Conservation (phyloP, 305 asterid genomes). For the Withania somnifera region DNA sequence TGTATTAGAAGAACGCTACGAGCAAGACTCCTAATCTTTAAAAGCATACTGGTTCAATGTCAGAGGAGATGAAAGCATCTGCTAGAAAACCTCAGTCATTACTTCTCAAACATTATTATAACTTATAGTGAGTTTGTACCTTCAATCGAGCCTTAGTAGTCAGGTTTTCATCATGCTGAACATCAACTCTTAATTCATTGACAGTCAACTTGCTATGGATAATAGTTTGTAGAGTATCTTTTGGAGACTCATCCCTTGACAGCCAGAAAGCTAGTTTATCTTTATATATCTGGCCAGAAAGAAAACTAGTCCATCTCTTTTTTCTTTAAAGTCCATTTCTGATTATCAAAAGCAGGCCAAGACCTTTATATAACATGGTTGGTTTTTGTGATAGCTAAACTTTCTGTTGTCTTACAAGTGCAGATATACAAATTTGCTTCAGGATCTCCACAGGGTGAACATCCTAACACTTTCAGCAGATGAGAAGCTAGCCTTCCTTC, state of each 20-base stretch:
- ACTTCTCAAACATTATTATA: background rate
- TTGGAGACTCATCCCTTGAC: background rate
- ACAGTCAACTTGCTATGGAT: background rate
- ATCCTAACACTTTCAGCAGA: constrained; percentile 37
- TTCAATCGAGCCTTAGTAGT: background rate
- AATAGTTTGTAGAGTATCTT: background rate
- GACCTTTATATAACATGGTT: background rate
- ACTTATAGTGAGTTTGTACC: background rate
- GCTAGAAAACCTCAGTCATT: background rate
- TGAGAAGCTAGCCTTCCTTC: constrained; percentile 72
- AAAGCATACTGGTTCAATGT: background rate
- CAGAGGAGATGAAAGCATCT: background rate
- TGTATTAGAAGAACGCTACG: background rate
- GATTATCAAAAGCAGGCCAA: background rate
- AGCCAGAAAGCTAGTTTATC: background rate
- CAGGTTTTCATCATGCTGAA: background rate
- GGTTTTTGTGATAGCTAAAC: background rate
- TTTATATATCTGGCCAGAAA: background rate
- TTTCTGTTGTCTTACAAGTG: background rate
- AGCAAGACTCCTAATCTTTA: background rate
- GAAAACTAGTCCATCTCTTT: background rate
- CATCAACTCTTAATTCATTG: background rate
- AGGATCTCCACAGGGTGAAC: constrained; percentile 75
- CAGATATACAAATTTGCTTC: constrained; percentile 60
- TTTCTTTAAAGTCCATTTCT: background rate